Percentiles rank a stretch among this genome's conserved stretches.
These are phyloP conservation scores for Rehmannia glutinosa DNA, from an alignment of 257 asterid species.

Conservation along the genomic window DNA sequence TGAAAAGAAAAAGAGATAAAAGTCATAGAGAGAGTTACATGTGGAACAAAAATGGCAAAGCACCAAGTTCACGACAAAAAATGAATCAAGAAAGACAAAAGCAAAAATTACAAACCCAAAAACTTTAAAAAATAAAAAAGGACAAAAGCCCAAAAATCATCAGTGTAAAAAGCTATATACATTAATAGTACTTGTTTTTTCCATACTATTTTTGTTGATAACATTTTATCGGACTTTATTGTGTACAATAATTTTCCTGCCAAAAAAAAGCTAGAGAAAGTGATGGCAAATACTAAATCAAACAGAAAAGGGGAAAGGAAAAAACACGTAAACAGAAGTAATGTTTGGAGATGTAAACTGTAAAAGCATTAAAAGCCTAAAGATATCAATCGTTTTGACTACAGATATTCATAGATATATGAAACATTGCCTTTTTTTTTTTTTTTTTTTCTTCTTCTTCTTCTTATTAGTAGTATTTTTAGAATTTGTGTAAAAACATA, in stretches of 20 bases:
- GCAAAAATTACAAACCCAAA: neutral
- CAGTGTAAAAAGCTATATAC: neutral
- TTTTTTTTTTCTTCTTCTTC: too few relatives aligned
- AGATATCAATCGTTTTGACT: conserved; percentile 42
- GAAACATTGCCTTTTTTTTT: too few relatives aligned
- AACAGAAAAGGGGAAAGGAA: conserved; percentile 2
- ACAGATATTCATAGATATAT: conserved; percentile 19
- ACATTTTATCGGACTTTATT: conserved; percentile 8
- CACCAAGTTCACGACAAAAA: too few relatives aligned
- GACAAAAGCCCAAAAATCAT: too few relatives aligned
- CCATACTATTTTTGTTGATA: conserved; percentile 9
- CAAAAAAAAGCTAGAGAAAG: conserved; percentile 19
- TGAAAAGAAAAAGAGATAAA: too few relatives aligned
- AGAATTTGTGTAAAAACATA: too few relatives aligned
- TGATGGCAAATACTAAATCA: conserved; percentile 1
- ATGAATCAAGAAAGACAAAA: too few relatives aligned
- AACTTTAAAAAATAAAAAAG: neutral
- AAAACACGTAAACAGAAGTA: neutral
- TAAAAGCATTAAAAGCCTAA: conserved; percentile 25
- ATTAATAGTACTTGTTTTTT: neutral
- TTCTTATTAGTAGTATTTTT: too few relatives aligned
- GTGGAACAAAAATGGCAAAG: too few relatives aligned
- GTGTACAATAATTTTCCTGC: neutral
- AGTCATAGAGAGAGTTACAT: too few relatives aligned
- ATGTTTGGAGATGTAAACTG: conserved; percentile 26